Evolutionary conservation across 176 grass and related monocot genomes (phyloP).

Genomic region (Ampelocalamus luodianensis): DNA sequence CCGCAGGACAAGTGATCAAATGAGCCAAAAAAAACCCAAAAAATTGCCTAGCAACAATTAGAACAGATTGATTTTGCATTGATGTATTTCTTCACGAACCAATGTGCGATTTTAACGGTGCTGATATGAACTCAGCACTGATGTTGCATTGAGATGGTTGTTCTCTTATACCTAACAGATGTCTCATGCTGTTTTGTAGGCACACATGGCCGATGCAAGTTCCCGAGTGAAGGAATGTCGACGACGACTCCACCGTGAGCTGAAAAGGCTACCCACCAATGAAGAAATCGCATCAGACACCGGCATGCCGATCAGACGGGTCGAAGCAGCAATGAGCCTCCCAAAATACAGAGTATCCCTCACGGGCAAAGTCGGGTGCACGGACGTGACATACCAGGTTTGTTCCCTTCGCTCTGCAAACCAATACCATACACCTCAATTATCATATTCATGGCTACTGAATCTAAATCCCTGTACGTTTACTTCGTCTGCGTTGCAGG

Average conservation of each 20-base stretch:
- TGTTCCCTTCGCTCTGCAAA: neutral
- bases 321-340: constrained; percentile 63
- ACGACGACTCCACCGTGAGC: constrained; percentile 50
- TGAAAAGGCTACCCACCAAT: constrained; percentile 58
- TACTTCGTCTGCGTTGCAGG: constrained; percentile 40
- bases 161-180: neutral
- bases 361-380: constrained; percentile 62
- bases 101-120: neutral
- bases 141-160: neutral
- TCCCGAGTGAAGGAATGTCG: constrained; percentile 65
- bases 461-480: constrained; percentile 6
- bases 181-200: constrained; percentile 14
- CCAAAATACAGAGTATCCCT: constrained; percentile 75
- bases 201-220: constrained; percentile 71
- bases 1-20: neutral
- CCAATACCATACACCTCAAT: neutral
- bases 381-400: constrained; percentile 73
- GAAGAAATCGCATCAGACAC: constrained; percentile 72
- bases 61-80: neutral
- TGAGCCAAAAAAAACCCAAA: neutral
- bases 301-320: constrained; percentile 59
- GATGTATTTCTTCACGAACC: neutral
- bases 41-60: neutral
- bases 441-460: neutral
- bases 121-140: neutral